Conservation (phyloP, 768 basidiomycete species). For the Butyriboletus loyo region DNA sequence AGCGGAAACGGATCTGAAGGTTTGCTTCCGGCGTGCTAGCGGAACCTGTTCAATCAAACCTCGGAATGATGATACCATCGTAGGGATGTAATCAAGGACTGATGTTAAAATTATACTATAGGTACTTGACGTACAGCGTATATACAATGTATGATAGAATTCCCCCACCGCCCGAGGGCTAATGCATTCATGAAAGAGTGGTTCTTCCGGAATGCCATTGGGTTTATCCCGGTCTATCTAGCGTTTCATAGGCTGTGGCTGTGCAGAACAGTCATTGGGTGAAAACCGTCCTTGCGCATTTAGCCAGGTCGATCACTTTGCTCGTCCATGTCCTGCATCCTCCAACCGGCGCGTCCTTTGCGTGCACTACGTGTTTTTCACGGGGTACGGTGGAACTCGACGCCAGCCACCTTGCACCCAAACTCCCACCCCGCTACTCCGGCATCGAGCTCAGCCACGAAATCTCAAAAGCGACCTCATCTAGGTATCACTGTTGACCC, state of each 20-base stretch:
- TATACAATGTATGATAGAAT: too few relatives aligned
- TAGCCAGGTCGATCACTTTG: neutral
- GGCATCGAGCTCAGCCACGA: constrained; percentile 3
- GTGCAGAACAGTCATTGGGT: constrained; percentile 4
- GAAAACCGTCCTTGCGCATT: neutral
- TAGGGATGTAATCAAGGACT: neutral
- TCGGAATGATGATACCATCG: too few relatives aligned
- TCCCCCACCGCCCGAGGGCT: too few relatives aligned
- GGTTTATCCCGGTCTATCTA: too few relatives aligned
- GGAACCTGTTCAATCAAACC: neutral
- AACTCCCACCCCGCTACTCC: neutral
- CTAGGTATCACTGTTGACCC: constrained; percentile 44
- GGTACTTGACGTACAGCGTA: too few relatives aligned
- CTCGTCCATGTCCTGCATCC: constrained; percentile 19
- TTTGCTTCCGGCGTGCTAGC: neutral
- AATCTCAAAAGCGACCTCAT: constrained; percentile 41
- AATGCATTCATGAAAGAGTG: too few relatives aligned
- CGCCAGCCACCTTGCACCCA: neutral
- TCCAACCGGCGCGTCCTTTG: constrained; percentile 21
- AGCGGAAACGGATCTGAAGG: too few relatives aligned
- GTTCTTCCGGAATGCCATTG: too few relatives aligned
- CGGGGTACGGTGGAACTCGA: constrained; percentile 22
- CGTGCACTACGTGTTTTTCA: constrained; percentile 13
- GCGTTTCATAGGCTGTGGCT: constrained; percentile 7
- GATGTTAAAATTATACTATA: neutral